Conservation (phyloP, 441 rosid species). For the Corymbia calophylla region DNA sequence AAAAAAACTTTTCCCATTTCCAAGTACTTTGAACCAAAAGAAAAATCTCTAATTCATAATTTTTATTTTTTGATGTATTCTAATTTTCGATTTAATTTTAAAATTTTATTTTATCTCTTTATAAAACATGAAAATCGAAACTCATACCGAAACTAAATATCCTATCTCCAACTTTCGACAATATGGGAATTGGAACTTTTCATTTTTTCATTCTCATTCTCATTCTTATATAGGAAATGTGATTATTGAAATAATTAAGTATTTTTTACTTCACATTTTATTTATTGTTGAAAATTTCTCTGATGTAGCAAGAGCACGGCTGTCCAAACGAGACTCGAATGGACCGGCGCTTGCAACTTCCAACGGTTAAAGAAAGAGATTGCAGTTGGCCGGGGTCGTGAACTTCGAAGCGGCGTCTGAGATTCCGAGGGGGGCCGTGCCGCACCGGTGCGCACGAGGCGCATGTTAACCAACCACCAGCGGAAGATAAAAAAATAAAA, state of each 20-base stretch:
- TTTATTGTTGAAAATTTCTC: no score
- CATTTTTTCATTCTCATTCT: no score
- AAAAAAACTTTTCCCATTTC: no score
- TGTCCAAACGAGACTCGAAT: neutral
- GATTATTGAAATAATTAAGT: no score
- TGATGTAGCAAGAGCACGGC: neutral
- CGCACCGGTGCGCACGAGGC: neutral
- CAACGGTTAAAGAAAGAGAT: neutral
- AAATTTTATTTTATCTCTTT: no score
- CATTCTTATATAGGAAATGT: no score
- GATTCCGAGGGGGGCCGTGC: neutral
- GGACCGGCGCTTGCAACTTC: neutral
- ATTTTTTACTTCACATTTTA: neutral
- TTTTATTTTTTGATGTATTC: no score
- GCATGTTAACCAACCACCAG: neutral
- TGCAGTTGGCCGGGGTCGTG: neutral
- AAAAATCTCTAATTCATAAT: neutral
- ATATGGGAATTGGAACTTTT: no score
- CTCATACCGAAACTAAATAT: no score
- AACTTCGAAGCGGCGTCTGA: neutral
- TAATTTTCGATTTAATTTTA: no score
- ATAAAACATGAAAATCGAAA: no score
- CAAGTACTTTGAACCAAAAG: accelerated
- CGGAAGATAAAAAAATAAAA: neutral
- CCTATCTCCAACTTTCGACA: no score